Percentiles rank a stretch among this genome's conserved stretches.
Evolutionary conservation across 176 grass and related monocot genomes (phyloP).

Genomic region (Leersia perrieri): DNA sequence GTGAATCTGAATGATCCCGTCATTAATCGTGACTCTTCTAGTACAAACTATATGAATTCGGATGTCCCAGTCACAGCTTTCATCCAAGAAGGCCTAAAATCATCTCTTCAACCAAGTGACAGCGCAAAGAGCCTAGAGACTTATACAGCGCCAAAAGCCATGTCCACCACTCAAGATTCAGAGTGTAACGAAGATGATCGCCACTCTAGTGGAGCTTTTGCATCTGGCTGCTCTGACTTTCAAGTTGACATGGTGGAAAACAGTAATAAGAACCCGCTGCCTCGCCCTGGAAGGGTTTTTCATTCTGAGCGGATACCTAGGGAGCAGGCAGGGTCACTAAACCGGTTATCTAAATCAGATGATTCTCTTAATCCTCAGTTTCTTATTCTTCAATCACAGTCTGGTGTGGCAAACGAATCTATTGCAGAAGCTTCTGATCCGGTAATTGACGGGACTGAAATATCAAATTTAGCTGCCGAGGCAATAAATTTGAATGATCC

Average conservation of each 20-base stretch:
- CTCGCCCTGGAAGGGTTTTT: constrained; percentile 57
- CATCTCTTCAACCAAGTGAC: constrained; percentile 53
- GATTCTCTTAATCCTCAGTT: constrained; percentile 79
- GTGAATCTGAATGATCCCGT: constrained; percentile 38
- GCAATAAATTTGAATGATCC: constrained; percentile 39
- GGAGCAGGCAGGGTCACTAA: constrained; percentile 58
- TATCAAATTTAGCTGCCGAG: constrained; percentile 31
- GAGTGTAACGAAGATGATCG: constrained; percentile 72
- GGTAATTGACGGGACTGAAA: constrained; percentile 48
- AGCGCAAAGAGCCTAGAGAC: constrained; percentile 54
- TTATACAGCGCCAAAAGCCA: constrained; percentile 38
- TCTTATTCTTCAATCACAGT: constrained; percentile 59
- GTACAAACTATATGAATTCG: constrained; percentile 45
- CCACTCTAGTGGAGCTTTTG: constrained; percentile 60
- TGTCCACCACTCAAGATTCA: constrained; percentile 40
- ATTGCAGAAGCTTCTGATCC: constrained; percentile 54
- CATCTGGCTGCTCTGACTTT: constrained; percentile 72
- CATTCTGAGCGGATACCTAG: constrained; percentile 83
- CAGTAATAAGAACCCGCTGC: constrained; percentile 41
- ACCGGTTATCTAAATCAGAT: constrained; percentile 85
- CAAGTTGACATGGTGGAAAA: constrained; percentile 60
- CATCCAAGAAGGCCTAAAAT: constrained; percentile 53
- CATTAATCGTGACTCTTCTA: constrained; percentile 34
- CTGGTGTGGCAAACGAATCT: constrained; percentile 52
- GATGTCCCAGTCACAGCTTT: constrained; percentile 25